Evolutionary conservation across 2,329 filamentous ascomycete genomes (phyloP), one percentile per base, ranked within the genome.

Genomic region (Fusarium pseudonygamai): DNA sequence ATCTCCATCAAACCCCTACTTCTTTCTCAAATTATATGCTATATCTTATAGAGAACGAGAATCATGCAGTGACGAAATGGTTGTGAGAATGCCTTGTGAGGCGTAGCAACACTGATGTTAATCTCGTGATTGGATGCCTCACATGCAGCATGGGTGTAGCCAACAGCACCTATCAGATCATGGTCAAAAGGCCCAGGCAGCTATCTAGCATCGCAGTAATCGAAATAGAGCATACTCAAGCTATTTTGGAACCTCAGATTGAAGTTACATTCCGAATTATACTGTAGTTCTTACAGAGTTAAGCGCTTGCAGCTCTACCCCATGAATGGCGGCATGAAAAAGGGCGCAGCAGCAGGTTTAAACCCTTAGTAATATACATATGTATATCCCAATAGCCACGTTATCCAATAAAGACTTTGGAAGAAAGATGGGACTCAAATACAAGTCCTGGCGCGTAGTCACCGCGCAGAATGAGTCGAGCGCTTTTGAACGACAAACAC

Each of bases 41-140:
- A 36, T 7, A 16, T 36, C 15, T 16, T 8, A 8, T 15, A 36
- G 15, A 36, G 15, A 36, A 9, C 8, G 8, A 36, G 34, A 9
- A 36, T 16, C 16, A 18, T 36, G 32, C 32, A 34, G 32, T 16
- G 1, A 13, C 11, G 22, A 4, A 49, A 18, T 32, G 22, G 22
- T 32, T 6, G 26, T 13, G 6, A 60, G 30, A 36, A 37, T 26
- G 60, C 63, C 60, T 49, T 14, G 49, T 37, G 30, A 49, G 63
- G 60, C 42, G 22, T 22, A 57, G 60, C 42, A 37, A 3, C 4
- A 2, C 10, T n/a, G 40, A 28, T 34, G 18, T 24, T 16, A 2
- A 42, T 6, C 59, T n/a, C 26, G 13, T 64, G 36, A 64, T 64
- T 30, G 55, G 37, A 49, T 49, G 28, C 46, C 46, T 49, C 28